A percentile compares a stretch with the other conserved stretches of the same genome.
Evolutionary conservation across 176 grass and related monocot species (phyloP).

Genomic region (Oryza brachyantha): DNA sequence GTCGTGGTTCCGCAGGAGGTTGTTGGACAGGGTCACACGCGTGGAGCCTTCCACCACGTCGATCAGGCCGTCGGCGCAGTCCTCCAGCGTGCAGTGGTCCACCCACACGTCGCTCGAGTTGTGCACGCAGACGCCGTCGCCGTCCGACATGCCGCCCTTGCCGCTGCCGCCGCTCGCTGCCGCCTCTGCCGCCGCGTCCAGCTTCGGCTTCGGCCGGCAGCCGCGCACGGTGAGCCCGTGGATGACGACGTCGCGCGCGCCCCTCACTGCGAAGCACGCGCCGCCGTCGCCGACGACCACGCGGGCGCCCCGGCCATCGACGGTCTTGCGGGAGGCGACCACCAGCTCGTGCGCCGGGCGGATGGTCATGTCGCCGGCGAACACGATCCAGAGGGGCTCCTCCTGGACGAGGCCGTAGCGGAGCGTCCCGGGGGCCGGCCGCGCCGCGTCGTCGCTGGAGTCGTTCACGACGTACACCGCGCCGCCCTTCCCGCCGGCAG

Average conservation of each 20-base stretch:
- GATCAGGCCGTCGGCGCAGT: constrained; percentile 45
- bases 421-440: constrained; percentile 33
- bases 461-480: constrained; percentile 38
- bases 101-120: constrained; percentile 42
- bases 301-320: constrained; percentile 47
- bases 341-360: constrained; percentile 14
- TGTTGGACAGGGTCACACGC: constrained; percentile 37
- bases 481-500: constrained; percentile 40
- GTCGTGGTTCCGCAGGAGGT: constrained; percentile 38
- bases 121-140: constrained; percentile 26
- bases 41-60: constrained; percentile 34
- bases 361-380: constrained; percentile 45
- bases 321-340: constrained; percentile 42
- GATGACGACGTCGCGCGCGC: constrained; percentile 40
- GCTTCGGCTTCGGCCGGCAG: constrained; percentile 19
- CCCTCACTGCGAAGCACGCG: constrained; percentile 33
- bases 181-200: too few species aligned
- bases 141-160: constrained; percentile 18
- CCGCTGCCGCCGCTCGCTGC: too few species aligned
- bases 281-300: constrained; percentile 40
- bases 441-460: constrained; percentile 21
- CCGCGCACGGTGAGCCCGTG: constrained; percentile 38
- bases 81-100: constrained; percentile 41
- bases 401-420: constrained; percentile 41
- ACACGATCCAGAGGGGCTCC: constrained; percentile 50